Base-by-base conservation (phyloP, 1,284 basidiomycete genomes). In the Pyrrhoderma noxium region DNA sequence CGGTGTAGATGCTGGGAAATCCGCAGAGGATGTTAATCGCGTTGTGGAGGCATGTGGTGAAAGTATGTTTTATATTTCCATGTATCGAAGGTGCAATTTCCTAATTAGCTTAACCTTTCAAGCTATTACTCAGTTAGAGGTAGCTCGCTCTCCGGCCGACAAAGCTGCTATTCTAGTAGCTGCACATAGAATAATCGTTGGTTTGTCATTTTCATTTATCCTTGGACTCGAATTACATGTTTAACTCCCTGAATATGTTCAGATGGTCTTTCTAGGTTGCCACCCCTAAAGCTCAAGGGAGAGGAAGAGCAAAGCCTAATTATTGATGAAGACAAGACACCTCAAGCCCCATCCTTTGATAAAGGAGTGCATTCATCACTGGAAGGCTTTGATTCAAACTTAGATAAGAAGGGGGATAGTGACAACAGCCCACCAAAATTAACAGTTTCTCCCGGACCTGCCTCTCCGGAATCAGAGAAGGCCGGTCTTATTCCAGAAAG, bases 111-210 rank as follows among this genome's bases (percentile, higher is more conserved):
- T 51, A 16, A 2, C 36, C 27, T 37, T 31, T 42, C 11, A 56
- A 89, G 90, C 82, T 44, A 69, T 96, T 18, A 78, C 81, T 36
- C 79, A 79, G 49, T 69, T 97, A 4, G 79, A 89, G 38, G 62
- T 70, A 1, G 63, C 67, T 2, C 72, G 80, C 34, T 79, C 81
- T 14, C 92, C 94, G 0, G 76, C 73, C 1, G 84, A 87, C 49
- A 96, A 97, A 64, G 79, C 86, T 3, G 77, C 80, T 2, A 72
- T 92, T 5, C 70, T 97, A 13, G 88, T 97, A 16, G 72, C 76
- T 5, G 84, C 89, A 0, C 93, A 97, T 65, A 87, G 89, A 62
- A 70, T 88, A 31, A 75, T 94, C 13, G 89, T 91, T 51, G 86
- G 88, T 82, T 59, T 56, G 77, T 65, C 25, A 18, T 9, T 19